A percentile compares a stretch with the other conserved stretches of the same genome.
Evolutionary conservation across 106 monocot genomes (phyloP).

Genomic region (Platanthera guangdongensis): DNA sequence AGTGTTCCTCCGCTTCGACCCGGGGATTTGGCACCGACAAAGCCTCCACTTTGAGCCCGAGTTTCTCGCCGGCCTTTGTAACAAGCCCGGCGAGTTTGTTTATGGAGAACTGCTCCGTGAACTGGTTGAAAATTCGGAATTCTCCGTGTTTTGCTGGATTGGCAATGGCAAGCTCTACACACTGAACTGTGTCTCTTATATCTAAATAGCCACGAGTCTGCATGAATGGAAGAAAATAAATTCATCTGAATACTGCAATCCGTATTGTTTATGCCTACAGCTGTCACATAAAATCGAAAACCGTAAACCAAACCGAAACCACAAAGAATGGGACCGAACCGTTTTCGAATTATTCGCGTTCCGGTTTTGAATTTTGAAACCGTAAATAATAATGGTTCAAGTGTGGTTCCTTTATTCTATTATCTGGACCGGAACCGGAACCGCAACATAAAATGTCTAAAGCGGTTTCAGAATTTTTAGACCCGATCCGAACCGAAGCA

Average conservation of each 20-base stretch:
- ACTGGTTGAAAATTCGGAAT: conserved; percentile 97
- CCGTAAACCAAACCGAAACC: no score
- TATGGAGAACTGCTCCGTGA: conserved; percentile 91
- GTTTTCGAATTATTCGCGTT: no score
- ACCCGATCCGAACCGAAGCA: no score
- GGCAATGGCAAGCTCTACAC: conserved; percentile 88
- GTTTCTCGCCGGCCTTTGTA: conserved; percentile 65
- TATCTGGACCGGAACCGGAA: no score
- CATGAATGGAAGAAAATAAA: not conserved
- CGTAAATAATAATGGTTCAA: no score
- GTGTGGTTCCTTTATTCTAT: no score
- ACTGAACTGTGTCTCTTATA: conserved; percentile 93
- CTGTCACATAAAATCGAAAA: no score
- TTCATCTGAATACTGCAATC: not conserved
- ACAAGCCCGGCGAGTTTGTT: conserved; percentile 75
- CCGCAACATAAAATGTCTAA: no score
- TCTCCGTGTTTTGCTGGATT: conserved; percentile 85
- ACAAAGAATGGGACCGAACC: no score
- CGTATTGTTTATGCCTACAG: no score
- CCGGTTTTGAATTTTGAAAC: no score
- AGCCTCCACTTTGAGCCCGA: conserved; percentile 73
- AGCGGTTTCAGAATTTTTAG: no score
- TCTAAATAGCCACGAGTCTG: conserved; percentile 95
- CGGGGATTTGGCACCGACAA: conserved; percentile 85
- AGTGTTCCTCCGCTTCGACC: conserved; percentile 92